phyloP scores from a whole-genome alignment of 768 basidiomycete species.

The Mycena epipterygia region DNA sequence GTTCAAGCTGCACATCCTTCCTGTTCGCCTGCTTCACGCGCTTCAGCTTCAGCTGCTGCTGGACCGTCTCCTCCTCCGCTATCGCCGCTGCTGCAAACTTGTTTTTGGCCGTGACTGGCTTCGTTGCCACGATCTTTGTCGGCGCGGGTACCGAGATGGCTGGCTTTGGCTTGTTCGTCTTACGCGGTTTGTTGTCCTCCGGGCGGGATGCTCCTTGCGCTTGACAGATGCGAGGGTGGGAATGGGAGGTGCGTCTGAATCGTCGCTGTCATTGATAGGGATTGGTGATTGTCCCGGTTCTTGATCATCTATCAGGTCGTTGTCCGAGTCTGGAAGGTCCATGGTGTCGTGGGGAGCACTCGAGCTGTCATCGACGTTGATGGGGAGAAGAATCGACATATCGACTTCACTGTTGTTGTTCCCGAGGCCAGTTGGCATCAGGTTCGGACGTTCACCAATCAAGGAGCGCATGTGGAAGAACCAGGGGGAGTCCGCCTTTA shows the following conservation, averaged over 20 bases:
- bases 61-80: slow-evolving; percentile 21
- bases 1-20: neutral
- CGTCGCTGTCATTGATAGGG: neutral
- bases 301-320: neutral
- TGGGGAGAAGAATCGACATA: neutral
- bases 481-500: neutral
- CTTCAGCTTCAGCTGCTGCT: neutral
- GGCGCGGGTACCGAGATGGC: neutral
- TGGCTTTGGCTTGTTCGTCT: slow-evolving; percentile 10
- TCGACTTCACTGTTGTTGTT: neutral
- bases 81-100: neutral
- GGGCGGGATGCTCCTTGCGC: neutral
- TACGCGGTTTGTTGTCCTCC: neutral
- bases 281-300: no score
- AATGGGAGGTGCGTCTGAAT: neutral
- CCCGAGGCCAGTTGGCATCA: neutral
- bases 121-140: neutral
- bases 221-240: neutral
- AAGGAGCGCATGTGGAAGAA: neutral
- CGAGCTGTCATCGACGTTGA: neutral
- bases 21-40: neutral
- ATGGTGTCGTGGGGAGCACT: neutral
- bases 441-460: neutral
- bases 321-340: neutral
- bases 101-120: neutral